Evolutionary conservation across 306 rosid species (phyloP).

Genomic region (Glycyrrhiza uralensis): DNA sequence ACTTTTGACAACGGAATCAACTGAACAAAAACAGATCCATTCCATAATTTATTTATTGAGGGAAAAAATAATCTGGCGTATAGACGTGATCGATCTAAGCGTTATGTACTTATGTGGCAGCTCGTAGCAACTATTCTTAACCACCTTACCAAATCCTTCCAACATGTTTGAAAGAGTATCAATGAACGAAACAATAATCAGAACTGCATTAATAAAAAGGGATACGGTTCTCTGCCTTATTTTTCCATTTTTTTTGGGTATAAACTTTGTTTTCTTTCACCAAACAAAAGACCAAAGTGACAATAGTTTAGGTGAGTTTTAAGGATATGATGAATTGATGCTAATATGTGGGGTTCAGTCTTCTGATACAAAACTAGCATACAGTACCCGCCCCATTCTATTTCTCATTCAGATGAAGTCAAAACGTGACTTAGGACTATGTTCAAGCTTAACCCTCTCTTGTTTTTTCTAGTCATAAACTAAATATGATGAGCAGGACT

Average conservation of each 20-base stretch:
- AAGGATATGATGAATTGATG: not conserved
- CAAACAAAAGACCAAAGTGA: not conserved
- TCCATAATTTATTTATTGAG: not conserved
- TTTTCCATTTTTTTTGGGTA: not conserved
- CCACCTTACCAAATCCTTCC: slow-evolving; percentile 45
- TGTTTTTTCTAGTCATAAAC: not conserved
- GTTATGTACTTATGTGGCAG: slow-evolving; percentile 23
- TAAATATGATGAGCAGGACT: not conserved
- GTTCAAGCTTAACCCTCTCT: not conserved
- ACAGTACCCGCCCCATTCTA: not conserved
- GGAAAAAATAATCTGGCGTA: not conserved
- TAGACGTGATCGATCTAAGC: not conserved
- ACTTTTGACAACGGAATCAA: not conserved
- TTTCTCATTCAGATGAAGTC: not conserved
- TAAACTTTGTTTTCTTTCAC: not conserved
- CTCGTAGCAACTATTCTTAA: slow-evolving; percentile 29
- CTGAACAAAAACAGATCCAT: not conserved
- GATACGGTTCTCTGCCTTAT: not conserved
- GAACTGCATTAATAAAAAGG: not conserved
- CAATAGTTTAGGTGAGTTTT: slow-evolving; percentile 4
- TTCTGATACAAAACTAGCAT: not conserved
- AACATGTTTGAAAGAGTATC: slow-evolving; percentile 11
- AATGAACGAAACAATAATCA: not conserved
- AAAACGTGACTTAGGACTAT: not conserved
- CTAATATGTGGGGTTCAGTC: not conserved